phyloP scores from a whole-genome alignment of 345 rosid genomes.

The Arabidopsis suecica region DNA sequence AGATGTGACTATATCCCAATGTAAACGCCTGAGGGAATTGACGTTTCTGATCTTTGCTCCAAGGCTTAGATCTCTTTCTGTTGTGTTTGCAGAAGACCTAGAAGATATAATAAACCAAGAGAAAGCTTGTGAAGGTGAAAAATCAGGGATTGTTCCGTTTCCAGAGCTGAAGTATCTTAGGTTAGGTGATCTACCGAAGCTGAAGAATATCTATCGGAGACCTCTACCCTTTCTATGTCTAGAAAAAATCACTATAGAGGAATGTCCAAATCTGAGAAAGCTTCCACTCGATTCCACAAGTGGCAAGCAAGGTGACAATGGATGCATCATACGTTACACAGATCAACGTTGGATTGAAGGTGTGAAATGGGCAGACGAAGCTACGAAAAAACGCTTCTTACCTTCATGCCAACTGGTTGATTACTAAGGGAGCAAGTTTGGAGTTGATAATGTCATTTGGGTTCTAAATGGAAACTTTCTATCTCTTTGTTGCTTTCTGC shows the following conservation, averaged over 20 bases:
- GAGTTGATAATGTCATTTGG: neutral
- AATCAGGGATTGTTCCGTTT: conserved; percentile 18
- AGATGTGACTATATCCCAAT: rapidly evolving
- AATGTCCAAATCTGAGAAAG: conserved; percentile 18
- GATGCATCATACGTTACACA: rapidly evolving
- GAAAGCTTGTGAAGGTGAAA: conserved; percentile 8
- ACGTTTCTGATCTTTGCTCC: conserved; percentile 33
- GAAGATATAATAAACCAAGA: conserved; percentile 31
- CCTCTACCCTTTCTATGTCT: conserved; percentile 27
- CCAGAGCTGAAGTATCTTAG: rapidly evolving
- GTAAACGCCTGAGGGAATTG: neutral
- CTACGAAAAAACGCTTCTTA: conserved; percentile 18
- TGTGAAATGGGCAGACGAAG: conserved; percentile 31
- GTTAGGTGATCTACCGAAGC: rapidly evolving
- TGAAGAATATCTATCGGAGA: conserved; percentile 29
- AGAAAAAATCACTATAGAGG: rapidly evolving
- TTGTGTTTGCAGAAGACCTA: rapidly evolving
- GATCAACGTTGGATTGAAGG: neutral
- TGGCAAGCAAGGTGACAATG: neutral
- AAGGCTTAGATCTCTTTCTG: neutral
- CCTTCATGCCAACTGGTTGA: neutral
- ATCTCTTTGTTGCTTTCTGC: neutral
- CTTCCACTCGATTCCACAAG: conserved; percentile 27
- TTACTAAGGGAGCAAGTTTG: too few relatives aligned
- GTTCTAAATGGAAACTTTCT: neutral